Base-by-base conservation (phyloP, 2,329 filamentous ascomycete genomes). In the Stachybotrys elegans region DNA sequence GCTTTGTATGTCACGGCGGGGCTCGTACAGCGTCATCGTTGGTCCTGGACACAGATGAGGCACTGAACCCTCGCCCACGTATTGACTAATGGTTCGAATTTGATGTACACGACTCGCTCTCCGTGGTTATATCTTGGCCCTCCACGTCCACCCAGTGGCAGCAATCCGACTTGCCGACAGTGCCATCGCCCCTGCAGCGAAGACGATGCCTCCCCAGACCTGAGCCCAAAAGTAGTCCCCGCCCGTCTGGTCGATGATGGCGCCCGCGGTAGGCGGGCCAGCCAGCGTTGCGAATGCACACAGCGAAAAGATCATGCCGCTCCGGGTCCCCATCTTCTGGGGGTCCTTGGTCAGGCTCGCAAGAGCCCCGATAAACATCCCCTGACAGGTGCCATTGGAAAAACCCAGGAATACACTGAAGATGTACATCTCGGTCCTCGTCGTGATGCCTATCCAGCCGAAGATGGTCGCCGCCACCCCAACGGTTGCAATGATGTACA, bases 371-470 rank as follows among this genome's bases (percentile, higher is more conserved):
- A 64, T 58, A 40, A 68, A 71, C n/a, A 65, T 59, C 5, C 66
- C 68, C 52, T 72, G 67, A 9, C 64, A 65, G 4, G 65, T 63
- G 25, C 70, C 69, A 42, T 67, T 67, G 41, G 60, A 56, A n/a
- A 75, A 45, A 8, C 72, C 72, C 42, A 71, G 71, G 37, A 71
- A 58, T 23, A 65, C 62, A 29, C 63, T 63, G 54, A 73, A 75
- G 29, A 58, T 52, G 48, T 71, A 72, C 63, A 72, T 70, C 46
- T 62, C 65, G 3, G 57, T 47, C 3, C 51, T 51, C 11, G 55
- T 59, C n/a, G 48, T 53, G 2, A 84, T 75, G 0, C 68, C 72
- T 2, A 72, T 70, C 81, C 82, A 85, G 42, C 62, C 66, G 51
- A 73, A 81, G 25, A 79, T 59, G 46, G 78, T 62, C 13, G 74